Percentiles rank a stretch among this genome's conserved stretches.
Evolutionary conservation across 106 monocot genomes (phyloP).

Genomic region (Dendrobium catenatum): DNA sequence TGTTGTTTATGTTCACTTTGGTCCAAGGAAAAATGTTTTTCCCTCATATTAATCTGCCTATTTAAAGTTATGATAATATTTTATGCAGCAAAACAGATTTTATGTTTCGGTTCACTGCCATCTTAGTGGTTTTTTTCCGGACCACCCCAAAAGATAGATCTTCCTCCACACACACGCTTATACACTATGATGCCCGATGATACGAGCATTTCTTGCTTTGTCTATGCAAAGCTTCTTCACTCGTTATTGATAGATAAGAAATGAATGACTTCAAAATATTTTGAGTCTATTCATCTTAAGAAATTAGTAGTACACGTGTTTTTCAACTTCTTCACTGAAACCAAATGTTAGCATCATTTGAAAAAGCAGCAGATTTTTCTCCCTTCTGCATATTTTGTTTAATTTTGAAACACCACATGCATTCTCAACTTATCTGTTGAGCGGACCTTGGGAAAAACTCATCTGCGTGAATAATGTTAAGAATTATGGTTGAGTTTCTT

Average conservation of each 20-base stretch:
- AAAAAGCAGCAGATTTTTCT: neutral
- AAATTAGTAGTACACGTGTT: neutral
- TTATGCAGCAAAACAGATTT: neutral
- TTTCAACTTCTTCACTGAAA: neutral
- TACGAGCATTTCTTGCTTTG: neutral
- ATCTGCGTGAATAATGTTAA: neutral
- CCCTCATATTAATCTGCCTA: neutral
- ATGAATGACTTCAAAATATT: neutral
- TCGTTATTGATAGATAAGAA: neutral
- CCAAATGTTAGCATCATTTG: neutral
- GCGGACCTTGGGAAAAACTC: neutral
- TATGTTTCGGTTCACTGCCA: neutral
- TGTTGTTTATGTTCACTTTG: neutral
- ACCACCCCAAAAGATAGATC: neutral
- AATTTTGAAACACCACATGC: neutral
- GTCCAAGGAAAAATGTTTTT: neutral
- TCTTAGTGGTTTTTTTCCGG: neutral
- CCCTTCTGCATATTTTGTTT: neutral
- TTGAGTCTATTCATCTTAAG: neutral
- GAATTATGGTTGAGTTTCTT: neutral
- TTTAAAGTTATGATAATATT: neutral
- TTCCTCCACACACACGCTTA: neutral
- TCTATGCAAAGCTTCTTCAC: neutral
- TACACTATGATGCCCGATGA: neutral
- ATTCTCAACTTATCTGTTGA: neutral